Conservation (phyloP, 1,139 yeast species). For the Keqinozyma sinolaborantium region DNA sequence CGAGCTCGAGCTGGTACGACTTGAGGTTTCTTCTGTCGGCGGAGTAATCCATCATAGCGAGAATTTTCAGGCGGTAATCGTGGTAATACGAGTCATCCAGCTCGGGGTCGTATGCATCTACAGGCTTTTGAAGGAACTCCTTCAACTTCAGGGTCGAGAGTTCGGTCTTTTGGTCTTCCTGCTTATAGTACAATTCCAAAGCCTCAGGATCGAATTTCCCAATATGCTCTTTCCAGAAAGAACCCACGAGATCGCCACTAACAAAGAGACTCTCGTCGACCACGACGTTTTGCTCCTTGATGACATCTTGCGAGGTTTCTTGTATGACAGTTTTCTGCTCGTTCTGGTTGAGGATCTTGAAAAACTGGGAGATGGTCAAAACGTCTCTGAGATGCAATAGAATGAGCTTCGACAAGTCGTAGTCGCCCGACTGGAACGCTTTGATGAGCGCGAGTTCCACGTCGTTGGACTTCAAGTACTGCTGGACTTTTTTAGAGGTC, state of each 20-base stretch:
- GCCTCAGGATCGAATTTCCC: slow-evolving; percentile 21
- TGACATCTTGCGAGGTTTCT: slow-evolving; percentile 13
- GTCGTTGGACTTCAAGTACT: slow-evolving; percentile 70
- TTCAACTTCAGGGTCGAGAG: slow-evolving; percentile 19
- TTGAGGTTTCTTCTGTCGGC: slow-evolving; percentile 19
- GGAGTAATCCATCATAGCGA: slow-evolving; percentile 19
- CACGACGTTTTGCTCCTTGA: slow-evolving; percentile 7
- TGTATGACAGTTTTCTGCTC: slow-evolving; percentile 20
- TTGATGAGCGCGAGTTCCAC: slow-evolving; percentile 66
- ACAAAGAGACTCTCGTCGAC: slow-evolving; percentile 19
- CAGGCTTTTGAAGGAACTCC: slow-evolving; percentile 5
- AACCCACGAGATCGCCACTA: slow-evolving; percentile 41
- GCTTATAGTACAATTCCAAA: slow-evolving; percentile 28
- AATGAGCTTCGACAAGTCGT: slow-evolving; percentile 61
- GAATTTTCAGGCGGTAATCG: slow-evolving; percentile 22
- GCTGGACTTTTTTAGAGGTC: slow-evolving; percentile 57
- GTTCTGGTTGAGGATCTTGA: slow-evolving; percentile 38
- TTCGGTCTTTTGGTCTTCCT: slow-evolving; percentile 30
- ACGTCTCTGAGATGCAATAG: slow-evolving; percentile 47
- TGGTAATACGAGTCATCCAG: slow-evolving; percentile 16
- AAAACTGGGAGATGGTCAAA: slow-evolving; percentile 37
- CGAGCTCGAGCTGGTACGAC: slow-evolving; percentile 47
- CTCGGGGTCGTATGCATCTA: background rate
- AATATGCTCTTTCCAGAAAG: slow-evolving; percentile 34
- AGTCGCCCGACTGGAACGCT: slow-evolving; percentile 64